These are phyloP conservation scores for Mucor racemosus DNA, from an alignment of 371 early-diverging fungal genomes.

Conservation along the genomic window DNA sequence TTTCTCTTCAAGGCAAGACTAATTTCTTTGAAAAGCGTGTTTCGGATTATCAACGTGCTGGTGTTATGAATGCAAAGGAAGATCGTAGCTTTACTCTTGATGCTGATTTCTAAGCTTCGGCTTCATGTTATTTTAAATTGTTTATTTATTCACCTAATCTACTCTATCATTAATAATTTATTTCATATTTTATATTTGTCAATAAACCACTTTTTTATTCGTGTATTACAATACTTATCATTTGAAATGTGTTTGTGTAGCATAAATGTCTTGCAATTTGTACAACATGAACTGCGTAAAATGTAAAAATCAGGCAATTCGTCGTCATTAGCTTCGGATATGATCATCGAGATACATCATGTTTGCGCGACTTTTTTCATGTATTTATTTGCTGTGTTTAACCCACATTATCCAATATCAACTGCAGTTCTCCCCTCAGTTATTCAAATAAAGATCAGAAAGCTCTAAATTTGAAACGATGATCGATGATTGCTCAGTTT, in stretches of 20 bases:
- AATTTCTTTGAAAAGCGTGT: constrained; percentile 99
- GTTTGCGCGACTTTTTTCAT: too few relatives aligned
- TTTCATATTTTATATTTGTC: neutral
- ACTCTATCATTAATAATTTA: neutral
- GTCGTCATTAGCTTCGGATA: too few relatives aligned
- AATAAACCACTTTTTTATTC: neutral
- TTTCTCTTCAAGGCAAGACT: constrained; percentile 99
- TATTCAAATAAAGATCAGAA: too few relatives aligned
- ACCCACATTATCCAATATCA: too few relatives aligned
- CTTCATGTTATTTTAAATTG: neutral
- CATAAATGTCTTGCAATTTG: neutral
- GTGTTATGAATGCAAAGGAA: constrained; percentile 77
- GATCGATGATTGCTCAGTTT: too few relatives aligned
- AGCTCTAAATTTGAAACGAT: too few relatives aligned
- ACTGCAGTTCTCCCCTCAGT: too few relatives aligned
- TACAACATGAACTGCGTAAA: neutral
- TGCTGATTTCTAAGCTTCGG: constrained; percentile 64
- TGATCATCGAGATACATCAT: too few relatives aligned
- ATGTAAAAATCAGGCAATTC: neutral
- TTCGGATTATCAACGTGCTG: constrained; percentile 98
- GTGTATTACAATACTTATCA: neutral
- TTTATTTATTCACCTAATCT: neutral
- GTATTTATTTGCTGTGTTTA: too few relatives aligned
- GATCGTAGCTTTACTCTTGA: constrained; percentile 80
- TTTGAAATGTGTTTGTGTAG: neutral